Conservation (phyloP, 2,329 filamentous ascomycete genomes). For the Aspergillus melleus region DNA sequence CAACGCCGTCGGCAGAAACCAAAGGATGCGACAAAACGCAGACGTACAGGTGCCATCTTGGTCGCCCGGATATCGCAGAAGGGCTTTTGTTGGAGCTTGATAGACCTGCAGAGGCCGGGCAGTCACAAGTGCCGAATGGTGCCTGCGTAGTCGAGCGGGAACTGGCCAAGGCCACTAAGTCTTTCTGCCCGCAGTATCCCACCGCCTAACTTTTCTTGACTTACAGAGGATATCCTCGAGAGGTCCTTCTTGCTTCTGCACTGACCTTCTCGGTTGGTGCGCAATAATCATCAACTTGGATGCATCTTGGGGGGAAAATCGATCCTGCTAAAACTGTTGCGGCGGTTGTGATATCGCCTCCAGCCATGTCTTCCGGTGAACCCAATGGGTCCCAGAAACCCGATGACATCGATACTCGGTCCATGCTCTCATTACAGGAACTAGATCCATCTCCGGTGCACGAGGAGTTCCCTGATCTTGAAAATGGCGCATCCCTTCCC, state of each 20-base stretch:
- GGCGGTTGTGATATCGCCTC: background rate
- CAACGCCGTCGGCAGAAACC: background rate
- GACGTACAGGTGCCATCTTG: slow-evolving; percentile 37
- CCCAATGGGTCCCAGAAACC: slow-evolving; percentile 18
- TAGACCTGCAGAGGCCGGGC: background rate
- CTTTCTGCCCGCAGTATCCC: background rate
- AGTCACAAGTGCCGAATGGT: too few relatives aligned
- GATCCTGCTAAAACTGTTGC: too few relatives aligned
- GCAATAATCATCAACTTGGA: too few relatives aligned
- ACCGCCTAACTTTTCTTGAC: background rate
- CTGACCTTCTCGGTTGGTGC: too few relatives aligned
- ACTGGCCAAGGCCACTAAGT: too few relatives aligned
- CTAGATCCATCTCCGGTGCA: slow-evolving; percentile 82
- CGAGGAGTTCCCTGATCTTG: slow-evolving; percentile 47
- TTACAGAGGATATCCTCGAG: too few relatives aligned
- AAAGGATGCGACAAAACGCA: background rate
- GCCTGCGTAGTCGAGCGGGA: too few relatives aligned
- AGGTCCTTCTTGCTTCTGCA: too few relatives aligned
- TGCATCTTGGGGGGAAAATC: too few relatives aligned
- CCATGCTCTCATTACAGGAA: slow-evolving; percentile 68
- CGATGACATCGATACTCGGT: slow-evolving; percentile 40
- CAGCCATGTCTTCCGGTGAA: slow-evolving; percentile 17
- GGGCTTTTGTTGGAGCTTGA: too few relatives aligned
- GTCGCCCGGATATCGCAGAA: background rate
- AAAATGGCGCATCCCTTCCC: slow-evolving; percentile 52